Conservation (phyloP, 805 yeast species). For the Scheffersomyces coipomensis region DNA sequence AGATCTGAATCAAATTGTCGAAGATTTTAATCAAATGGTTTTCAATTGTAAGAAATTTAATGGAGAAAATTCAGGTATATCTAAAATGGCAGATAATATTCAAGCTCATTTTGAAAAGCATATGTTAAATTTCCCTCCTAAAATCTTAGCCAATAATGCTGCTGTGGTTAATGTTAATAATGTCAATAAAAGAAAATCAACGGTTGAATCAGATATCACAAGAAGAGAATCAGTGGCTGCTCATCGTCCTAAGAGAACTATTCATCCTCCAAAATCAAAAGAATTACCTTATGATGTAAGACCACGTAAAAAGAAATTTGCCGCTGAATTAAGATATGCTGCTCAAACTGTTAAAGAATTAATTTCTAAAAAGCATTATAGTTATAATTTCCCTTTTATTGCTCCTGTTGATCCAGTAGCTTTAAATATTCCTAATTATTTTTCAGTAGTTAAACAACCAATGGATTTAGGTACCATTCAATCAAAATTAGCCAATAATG, state of each 20-base stretch:
- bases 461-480: conserved; percentile 92
- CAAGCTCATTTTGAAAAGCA: conserved; percentile 94
- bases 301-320: conserved; percentile 89
- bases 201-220: conserved; percentile 55
- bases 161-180: conserved; percentile 15
- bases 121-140: conserved; percentile 85
- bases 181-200: conserved; percentile 4
- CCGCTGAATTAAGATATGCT: conserved; percentile 86
- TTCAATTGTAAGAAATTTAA: conserved; percentile 79
- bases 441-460: conserved; percentile 83
- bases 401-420: conserved; percentile 96
- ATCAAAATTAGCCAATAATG: conserved; percentile 77
- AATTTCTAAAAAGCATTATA: conserved; percentile 76
- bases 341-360: conserved; percentile 80
- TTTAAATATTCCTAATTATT: conserved; percentile 85
- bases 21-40: conserved; percentile 84
- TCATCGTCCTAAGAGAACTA: conserved; percentile 91
- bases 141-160: conserved; percentile 22
- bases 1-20: conserved; percentile 62
- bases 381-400: conserved; percentile 84
- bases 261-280: conserved; percentile 94
- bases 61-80: conserved; percentile 77
- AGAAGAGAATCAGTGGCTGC: conserved; percentile 64
- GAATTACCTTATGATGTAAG: conserved; percentile 88
- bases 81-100: conserved; percentile 88